Base-by-base conservation (phyloP, 1,284 basidiomycete species). In the Melampsora larici-populina region DNA sequence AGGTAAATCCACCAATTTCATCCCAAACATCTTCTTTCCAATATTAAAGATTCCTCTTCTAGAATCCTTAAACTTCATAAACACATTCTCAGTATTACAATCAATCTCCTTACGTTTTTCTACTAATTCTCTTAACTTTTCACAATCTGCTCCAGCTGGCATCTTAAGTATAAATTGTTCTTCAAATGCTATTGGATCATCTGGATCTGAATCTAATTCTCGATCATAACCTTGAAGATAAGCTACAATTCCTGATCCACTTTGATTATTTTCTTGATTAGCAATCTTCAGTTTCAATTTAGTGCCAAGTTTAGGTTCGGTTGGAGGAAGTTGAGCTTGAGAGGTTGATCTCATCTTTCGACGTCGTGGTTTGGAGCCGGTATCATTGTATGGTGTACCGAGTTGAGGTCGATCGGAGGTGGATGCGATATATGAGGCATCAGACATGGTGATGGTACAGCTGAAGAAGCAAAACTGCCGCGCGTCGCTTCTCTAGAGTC, bases 1-100 rank as follows among this genome's bases (percentile, higher is more conserved):
- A 0, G 97, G 97, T 73, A 99, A 86, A 84, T 99, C 97, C 77
- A 99, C 97, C 11, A 99, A 88, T 85, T 98, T 98, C 29, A 97
- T 89, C 26, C 92, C 88, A 83, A 95, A 97, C 0, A 89, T 87
- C 71, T 87, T 89, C 79, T 90, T 89, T 26, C 91, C 92, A 40
- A 96, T 88, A 83, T 95, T 92, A 83, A 99, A 95, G 33, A 92
- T 87, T 2, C 93, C 97, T 81, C 97, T 86, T 67, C 97, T 88
- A 70, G 95, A 93, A 84, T 99, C 96, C 85, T 98, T 94, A 84
- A 99, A 98, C 85, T 97, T 98, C 88, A 99, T 95, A 91, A 93
- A 97, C 13, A 98, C 89, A 81, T 97, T 94, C 80, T 91, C 85
- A 21, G 85, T 88, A 13, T 79, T 67, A 7, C n/a, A 79, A 55